phyloP scores from a whole-genome alignment of 208 protist genomes.

The Phytomonas sp. region DNA sequence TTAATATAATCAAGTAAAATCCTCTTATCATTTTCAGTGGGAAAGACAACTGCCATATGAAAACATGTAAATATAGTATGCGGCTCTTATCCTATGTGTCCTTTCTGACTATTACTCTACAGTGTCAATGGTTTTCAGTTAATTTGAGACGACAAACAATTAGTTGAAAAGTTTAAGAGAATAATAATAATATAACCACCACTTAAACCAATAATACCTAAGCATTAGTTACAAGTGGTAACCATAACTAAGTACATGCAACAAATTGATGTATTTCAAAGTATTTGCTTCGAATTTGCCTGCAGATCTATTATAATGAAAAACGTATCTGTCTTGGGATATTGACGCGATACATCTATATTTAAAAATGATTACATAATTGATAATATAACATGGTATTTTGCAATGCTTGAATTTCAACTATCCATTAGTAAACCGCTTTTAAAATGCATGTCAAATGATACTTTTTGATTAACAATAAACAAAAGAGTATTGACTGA shows the following conservation, averaged over 20 bases:
- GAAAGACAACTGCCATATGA: constrained; percentile 34
- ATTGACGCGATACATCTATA: background rate
- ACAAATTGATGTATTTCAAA: background rate
- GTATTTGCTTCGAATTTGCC: background rate
- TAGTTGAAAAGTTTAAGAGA: background rate
- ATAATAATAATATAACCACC: background rate
- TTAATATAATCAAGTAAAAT: constrained; percentile 22
- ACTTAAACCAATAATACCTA: background rate
- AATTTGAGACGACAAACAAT: background rate
- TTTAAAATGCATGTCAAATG: background rate
- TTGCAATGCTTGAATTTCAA: background rate
- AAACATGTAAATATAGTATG: background rate
- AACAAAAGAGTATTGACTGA: too few relatives aligned
- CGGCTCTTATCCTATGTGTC: background rate
- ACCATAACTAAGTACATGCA: background rate
- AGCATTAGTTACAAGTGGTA: background rate
- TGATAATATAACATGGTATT: background rate
- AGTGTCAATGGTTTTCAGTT: background rate
- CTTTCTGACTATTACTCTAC: background rate
- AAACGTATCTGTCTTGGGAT: background rate
- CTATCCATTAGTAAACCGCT: background rate
- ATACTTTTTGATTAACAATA: too few relatives aligned
- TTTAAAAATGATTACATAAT: background rate
- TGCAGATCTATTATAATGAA: background rate
- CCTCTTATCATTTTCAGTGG: constrained; percentile 20